These are phyloP conservation scores for Hippophae tibetana DNA, from an alignment of 306 rosid species.

Conservation along the genomic window DNA sequence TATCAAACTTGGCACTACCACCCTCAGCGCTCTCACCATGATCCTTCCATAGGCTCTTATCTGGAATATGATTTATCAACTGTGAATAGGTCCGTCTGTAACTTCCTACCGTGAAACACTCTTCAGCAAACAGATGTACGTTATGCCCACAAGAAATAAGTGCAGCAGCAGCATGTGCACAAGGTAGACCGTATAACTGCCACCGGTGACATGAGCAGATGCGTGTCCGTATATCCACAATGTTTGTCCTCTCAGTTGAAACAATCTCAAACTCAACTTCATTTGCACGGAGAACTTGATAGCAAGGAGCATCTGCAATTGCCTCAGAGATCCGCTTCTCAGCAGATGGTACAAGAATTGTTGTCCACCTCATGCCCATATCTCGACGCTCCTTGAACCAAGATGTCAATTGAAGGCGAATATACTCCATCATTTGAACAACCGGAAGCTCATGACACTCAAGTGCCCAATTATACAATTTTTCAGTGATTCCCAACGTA, in stretches of 20 bases:
- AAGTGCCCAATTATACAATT: slow-evolving; percentile 93
- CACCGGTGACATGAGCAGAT: slow-evolving; percentile 93
- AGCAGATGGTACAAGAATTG: slow-evolving; percentile 89
- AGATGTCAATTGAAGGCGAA: slow-evolving; percentile 59
- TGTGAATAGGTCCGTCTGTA: too few species aligned
- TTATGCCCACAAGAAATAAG: slow-evolving; percentile 88
- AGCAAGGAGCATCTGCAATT: slow-evolving; percentile 86
- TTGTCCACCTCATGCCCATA: slow-evolving; percentile 68
- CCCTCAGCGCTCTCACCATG: too few species aligned
- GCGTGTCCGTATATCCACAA: slow-evolving; percentile 80
- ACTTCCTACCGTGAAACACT: slow-evolving; percentile 60
- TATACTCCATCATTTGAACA: slow-evolving; percentile 95
- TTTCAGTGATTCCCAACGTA: slow-evolving; percentile 77
- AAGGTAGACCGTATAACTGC: slow-evolving; percentile 94
- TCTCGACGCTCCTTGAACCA: slow-evolving; percentile 76
- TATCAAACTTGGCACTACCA: slow-evolving; percentile 26
- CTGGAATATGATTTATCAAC: too few species aligned
- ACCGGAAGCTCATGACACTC: slow-evolving; percentile 97
- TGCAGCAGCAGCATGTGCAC: slow-evolving; percentile 99
- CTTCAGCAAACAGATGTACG: slow-evolving; percentile 79
- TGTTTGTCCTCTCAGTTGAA: slow-evolving; percentile 91
- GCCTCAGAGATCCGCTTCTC: slow-evolving; percentile 87
- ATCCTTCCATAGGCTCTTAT: too few species aligned
- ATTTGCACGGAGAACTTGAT: slow-evolving; percentile 94
- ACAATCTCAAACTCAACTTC: slow-evolving; percentile 98